phyloP scores from a whole-genome alignment of 2,329 filamentous ascomycete genomes.

The Xylaria arbuscula region DNA sequence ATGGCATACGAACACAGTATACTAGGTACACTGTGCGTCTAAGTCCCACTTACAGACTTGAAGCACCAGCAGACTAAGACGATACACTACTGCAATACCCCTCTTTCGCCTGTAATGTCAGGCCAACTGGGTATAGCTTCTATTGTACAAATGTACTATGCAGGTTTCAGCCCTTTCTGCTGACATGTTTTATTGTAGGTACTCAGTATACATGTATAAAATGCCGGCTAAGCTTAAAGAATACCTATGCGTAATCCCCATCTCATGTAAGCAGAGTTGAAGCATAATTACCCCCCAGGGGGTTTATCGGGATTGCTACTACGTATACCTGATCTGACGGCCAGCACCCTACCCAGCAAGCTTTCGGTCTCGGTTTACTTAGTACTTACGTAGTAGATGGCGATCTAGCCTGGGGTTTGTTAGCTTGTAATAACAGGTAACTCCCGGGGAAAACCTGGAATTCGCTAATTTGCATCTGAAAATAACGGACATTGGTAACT shows the following conservation, averaged over 20 bases:
- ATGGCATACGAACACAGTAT: constrained; percentile 13
- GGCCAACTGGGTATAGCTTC: not conserved
- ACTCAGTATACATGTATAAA: not conserved
- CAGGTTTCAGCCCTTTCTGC: constrained; percentile 8
- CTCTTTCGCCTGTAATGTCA: not conserved
- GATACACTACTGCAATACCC: constrained; percentile 8
- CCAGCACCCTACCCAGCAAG: not conserved
- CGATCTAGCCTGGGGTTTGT: not conserved
- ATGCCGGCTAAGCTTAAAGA: not conserved
- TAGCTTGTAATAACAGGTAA: no score
- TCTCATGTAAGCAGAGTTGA: constrained; percentile 10
- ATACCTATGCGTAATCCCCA: not conserved
- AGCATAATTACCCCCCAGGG: constrained; percentile 10
- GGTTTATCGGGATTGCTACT: constrained; percentile 5
- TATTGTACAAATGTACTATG: not conserved
- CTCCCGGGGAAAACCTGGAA: not conserved
- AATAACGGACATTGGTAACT: no score
- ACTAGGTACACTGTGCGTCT: not conserved
- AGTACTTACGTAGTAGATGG: constrained; percentile 3
- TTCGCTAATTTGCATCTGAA: constrained; percentile 3
- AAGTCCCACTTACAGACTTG: not conserved
- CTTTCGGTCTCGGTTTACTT: not conserved
- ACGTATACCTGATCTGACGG: constrained; percentile 8
- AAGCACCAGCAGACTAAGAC: not conserved
- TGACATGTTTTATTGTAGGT: constrained; percentile 2